Conservation (phyloP, 495 filamentous ascomycete species). For the Penicillium coffeae region DNA sequence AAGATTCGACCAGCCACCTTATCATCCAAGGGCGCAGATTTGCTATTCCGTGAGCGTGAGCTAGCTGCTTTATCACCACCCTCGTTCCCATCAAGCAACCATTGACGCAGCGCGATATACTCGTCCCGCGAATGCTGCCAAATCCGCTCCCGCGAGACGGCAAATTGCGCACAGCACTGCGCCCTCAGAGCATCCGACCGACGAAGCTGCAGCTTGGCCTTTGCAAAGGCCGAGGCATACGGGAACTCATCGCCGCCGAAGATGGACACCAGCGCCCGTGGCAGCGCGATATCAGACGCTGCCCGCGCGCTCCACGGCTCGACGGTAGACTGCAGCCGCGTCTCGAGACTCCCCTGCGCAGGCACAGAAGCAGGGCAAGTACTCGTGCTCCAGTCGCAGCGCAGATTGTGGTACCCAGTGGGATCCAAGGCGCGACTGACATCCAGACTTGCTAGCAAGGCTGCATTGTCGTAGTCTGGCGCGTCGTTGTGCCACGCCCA, state of each 20-base stretch:
- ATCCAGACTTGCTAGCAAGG: slow-evolving; percentile 33
- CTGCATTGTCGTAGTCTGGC: slow-evolving; percentile 38
- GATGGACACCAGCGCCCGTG: slow-evolving; percentile 26
- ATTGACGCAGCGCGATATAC: slow-evolving; percentile 41
- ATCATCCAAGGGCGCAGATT: slow-evolving; percentile 35
- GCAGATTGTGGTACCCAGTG: slow-evolving; percentile 42
- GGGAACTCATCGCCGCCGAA: slow-evolving; percentile 25
- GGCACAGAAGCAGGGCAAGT: slow-evolving; percentile 29
- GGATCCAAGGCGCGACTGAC: slow-evolving; percentile 26
- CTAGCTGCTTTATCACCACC: not conserved
- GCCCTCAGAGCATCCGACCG: slow-evolving; percentile 33
- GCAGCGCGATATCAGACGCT: slow-evolving; percentile 34
- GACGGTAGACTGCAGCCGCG: slow-evolving; percentile 29
- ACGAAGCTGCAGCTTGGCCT: slow-evolving; percentile 14
- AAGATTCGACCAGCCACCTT: slow-evolving; percentile 36
- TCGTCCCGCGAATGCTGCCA: slow-evolving; percentile 35
- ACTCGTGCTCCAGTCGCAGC: slow-evolving; percentile 44
- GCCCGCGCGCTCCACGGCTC: slow-evolving; percentile 39
- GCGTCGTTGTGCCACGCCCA: slow-evolving; percentile 46
- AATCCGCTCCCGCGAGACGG: slow-evolving; percentile 29
- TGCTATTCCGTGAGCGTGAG: slow-evolving; percentile 2
- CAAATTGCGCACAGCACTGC: slow-evolving; percentile 48
- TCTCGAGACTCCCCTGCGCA: slow-evolving; percentile 39
- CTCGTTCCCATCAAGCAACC: slow-evolving; percentile 35
- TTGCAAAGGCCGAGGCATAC: not conserved